phyloP scores from a whole-genome alignment of 2,329 filamentous ascomycete genomes.

The Penicillium sp. region DNA sequence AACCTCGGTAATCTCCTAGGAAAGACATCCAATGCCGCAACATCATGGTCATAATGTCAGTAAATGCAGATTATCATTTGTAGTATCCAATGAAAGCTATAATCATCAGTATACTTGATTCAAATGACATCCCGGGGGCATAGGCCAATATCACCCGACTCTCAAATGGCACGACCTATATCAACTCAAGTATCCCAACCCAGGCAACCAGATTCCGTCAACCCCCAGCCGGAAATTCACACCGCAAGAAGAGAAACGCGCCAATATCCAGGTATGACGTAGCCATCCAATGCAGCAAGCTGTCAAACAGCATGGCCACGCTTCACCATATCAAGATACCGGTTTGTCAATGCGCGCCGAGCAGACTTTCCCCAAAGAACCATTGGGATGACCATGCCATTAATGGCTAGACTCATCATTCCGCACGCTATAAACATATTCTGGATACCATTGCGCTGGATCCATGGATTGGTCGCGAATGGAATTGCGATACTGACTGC shows the following conservation, averaged over 20 bases:
- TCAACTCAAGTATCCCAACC: not conserved
- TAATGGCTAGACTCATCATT: constrained; percentile 26
- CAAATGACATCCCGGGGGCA: not conserved
- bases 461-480: constrained; percentile 34
- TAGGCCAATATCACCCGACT: not conserved
- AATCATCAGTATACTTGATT: not conserved
- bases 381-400: constrained; percentile 22
- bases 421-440: constrained; percentile 32
- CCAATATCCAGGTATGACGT: not conserved
- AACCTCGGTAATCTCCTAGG: not conserved
- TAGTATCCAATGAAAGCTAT: not conserved
- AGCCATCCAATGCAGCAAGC: too few species aligned
- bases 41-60: not conserved
- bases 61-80: not conserved
- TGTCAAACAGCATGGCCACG: constrained; percentile 1
- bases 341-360: constrained; percentile 11
- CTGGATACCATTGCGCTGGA: constrained; percentile 23
- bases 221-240: not conserved
- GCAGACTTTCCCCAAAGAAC: constrained; percentile 25
- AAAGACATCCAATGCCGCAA: not conserved
- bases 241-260: too few species aligned
- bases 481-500: constrained; percentile 33
- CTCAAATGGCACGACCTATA: not conserved
- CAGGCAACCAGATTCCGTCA: not conserved
- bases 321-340: constrained; percentile 17